Evolutionary conservation across 805 yeast species (phyloP).

Genomic region (Yamadazyma sp.): DNA sequence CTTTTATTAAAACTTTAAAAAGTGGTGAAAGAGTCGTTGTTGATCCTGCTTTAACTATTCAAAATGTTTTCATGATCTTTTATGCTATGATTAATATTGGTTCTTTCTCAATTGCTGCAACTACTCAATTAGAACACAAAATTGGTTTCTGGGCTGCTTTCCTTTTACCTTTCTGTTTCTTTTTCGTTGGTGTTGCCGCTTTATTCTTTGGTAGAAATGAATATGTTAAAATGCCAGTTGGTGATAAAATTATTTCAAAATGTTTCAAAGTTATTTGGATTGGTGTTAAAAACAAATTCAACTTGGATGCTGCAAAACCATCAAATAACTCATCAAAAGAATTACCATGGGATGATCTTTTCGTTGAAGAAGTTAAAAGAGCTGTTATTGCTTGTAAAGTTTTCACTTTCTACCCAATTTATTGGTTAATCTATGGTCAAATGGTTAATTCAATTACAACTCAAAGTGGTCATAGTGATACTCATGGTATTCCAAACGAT

Average conservation of each 20-base stretch:
- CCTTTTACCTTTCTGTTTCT: slow-evolving; percentile 63
- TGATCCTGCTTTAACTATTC: slow-evolving; percentile 69
- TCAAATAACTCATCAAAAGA: slow-evolving; percentile 45
- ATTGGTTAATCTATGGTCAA: slow-evolving; percentile 71
- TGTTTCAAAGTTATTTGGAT: slow-evolving; percentile 44
- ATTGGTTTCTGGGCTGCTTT: slow-evolving; percentile 76
- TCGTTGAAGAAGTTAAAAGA: slow-evolving; percentile 70
- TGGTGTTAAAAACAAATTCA: slow-evolving; percentile 45
- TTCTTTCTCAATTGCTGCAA: slow-evolving; percentile 69
- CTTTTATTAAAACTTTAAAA: slow-evolving; percentile 35
- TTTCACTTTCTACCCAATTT: slow-evolving; percentile 66
- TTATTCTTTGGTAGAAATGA: slow-evolving; percentile 52
- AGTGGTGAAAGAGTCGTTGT: slow-evolving; percentile 39
- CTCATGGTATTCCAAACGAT: slow-evolving; percentile 79
- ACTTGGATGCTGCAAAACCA: slow-evolving; percentile 58
- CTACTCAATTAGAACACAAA: slow-evolving; percentile 65
- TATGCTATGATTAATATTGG: slow-evolving; percentile 78
- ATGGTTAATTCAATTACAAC: slow-evolving; percentile 71
- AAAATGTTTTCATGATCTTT: slow-evolving; percentile 72
- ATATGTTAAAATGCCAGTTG: slow-evolving; percentile 59
- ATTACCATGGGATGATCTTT: slow-evolving; percentile 61
- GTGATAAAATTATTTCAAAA: slow-evolving; percentile 57
- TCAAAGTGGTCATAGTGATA: slow-evolving; percentile 71
- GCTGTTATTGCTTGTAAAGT: slow-evolving; percentile 71
- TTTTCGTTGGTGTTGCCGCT: slow-evolving; percentile 49